A percentile compares a stretch with the other conserved stretches of the same genome.
Evolutionary conservation across 78 protist species (phyloP).

Genomic region (Dictyostelium firmibasis): DNA sequence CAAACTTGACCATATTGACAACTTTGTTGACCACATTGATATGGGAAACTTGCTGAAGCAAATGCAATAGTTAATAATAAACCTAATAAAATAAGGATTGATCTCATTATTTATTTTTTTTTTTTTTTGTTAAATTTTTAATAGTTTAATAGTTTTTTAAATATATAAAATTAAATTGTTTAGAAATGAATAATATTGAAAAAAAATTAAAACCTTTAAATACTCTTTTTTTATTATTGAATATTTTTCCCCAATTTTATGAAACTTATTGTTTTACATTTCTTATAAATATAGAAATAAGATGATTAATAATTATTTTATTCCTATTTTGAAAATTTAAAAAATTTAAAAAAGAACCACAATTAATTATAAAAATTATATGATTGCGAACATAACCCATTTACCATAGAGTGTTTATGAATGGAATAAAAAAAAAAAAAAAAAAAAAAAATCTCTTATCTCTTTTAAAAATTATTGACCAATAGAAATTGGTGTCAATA

Average conservation of each 20-base stretch:
- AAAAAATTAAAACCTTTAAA: neutral
- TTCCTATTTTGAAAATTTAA: neutral
- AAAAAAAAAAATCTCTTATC: neutral
- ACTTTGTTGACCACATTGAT: slow-evolving; percentile 2
- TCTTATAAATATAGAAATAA: neutral
- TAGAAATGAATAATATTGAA: no score
- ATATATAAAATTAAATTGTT: no score
- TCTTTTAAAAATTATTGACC: neutral
- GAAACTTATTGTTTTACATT: neutral
- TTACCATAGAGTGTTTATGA: neutral
- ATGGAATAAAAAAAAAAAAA: neutral
- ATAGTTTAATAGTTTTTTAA: neutral
- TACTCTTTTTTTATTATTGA: neutral
- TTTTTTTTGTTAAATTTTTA: neutral
- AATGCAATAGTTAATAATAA: neutral
- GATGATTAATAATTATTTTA: neutral
- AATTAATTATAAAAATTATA: no score
- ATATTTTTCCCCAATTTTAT: no score
- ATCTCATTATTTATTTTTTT: no score
- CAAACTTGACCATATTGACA: slow-evolving; percentile 14
- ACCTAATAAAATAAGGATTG: neutral
- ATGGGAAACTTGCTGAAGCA: neutral
- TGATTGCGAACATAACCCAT: neutral
- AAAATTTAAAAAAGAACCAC: neutral
- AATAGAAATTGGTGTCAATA: neutral